Conservation (phyloP, 495 filamentous ascomycete genomes). For the Aspergillus taichungensis region DNA sequence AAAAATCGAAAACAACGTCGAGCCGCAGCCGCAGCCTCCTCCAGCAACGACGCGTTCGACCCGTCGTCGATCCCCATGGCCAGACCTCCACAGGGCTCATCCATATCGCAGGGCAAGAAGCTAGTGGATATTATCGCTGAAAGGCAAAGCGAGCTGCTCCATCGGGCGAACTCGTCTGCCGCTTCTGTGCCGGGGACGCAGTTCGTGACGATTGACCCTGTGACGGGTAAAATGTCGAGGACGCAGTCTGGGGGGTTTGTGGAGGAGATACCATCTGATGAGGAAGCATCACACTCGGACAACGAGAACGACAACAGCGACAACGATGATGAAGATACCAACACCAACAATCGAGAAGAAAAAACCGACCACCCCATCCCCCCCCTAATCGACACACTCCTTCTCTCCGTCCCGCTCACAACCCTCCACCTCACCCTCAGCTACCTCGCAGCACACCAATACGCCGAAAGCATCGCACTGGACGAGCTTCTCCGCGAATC, state of each 20-base stretch:
- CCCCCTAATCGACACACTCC: constrained; percentile 38
- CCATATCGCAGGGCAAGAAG: constrained; percentile 28
- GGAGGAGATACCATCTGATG: background rate
- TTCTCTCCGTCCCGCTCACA: constrained; percentile 55
- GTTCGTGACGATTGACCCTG: constrained; percentile 31
- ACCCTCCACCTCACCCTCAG: constrained; percentile 84
- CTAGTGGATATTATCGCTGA: constrained; percentile 43
- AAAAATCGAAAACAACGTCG: constrained; percentile 44
- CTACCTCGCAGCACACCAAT: constrained; percentile 87
- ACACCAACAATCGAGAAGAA: background rate
- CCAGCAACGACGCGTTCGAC: constrained; percentile 16
- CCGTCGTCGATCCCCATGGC: constrained; percentile 28
- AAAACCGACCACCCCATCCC: constrained; percentile 21
- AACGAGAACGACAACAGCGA: constrained; percentile 4
- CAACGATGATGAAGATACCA: constrained; percentile 1
- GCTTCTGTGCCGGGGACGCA: constrained; percentile 16
- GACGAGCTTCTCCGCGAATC: constrained; percentile 42
- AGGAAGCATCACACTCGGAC: background rate
- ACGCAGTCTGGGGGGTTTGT: background rate
- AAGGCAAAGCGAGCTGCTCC: constrained; percentile 30
- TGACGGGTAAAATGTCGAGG: constrained; percentile 22
- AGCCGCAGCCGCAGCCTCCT: constrained; percentile 19
- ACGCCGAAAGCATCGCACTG: constrained; percentile 60
- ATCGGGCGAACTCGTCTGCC: background rate
- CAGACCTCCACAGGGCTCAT: constrained; percentile 22